A percentile compares a stretch with the other conserved stretches of the same genome.
Conservation (phyloP, 164 flowering plant genomes). For the Magnolia officinalis region DNA sequence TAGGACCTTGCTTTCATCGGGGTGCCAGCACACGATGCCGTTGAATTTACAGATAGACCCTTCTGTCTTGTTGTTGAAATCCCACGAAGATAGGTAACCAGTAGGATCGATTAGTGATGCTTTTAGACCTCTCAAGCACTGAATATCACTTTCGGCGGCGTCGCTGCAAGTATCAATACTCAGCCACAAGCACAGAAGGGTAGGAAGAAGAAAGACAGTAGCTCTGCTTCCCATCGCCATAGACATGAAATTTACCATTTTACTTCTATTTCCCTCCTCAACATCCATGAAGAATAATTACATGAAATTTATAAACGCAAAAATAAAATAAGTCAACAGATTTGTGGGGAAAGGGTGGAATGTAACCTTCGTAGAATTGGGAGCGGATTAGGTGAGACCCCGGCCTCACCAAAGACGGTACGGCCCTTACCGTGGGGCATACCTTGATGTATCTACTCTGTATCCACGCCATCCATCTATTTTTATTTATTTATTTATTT, state of each 20-base stretch:
- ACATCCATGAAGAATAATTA: too few relatives aligned
- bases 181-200: background rate
- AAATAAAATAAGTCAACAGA: too few relatives aligned
- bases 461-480: too few relatives aligned
- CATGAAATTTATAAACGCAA: too few relatives aligned
- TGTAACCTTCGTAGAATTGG: too few relatives aligned
- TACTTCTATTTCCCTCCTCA: background rate
- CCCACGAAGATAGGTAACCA: slow-evolving; percentile 44
- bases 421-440: too few relatives aligned
- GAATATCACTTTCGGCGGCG: slow-evolving; percentile 35
- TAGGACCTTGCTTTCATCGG: slow-evolving; percentile 59
- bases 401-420: too few relatives aligned
- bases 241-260: background rate
- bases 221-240: background rate
- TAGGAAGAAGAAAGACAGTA: background rate
- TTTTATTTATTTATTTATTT: too few relatives aligned
- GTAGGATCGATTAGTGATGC: slow-evolving; percentile 45
- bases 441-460: too few relatives aligned
- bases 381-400: too few relatives aligned
- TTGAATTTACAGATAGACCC: slow-evolving; percentile 63
- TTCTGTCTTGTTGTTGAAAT: slow-evolving; percentile 38
- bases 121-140: slow-evolving; percentile 48
- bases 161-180: slow-evolving; percentile 27
- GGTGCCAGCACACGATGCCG: slow-evolving; percentile 79
- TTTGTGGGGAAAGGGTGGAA: too few relatives aligned